phyloP scores from a whole-genome alignment of 2,329 filamentous ascomycete species.

The Verticillium zaregamsianum region DNA sequence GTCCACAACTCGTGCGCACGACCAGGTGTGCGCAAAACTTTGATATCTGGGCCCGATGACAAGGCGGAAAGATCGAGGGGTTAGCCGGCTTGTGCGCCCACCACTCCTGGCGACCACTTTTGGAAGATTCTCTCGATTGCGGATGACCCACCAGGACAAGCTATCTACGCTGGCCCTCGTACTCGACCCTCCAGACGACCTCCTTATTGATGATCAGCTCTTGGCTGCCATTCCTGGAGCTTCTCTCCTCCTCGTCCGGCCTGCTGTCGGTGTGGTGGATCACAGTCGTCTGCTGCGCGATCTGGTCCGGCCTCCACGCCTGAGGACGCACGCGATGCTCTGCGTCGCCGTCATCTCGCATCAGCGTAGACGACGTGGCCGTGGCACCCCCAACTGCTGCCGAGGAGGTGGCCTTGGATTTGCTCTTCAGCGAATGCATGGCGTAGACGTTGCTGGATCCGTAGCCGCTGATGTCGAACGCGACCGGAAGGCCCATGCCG shows the following conservation, averaged over 20 bases:
- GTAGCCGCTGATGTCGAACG: conserved; percentile 7
- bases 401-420: conserved; percentile 1
- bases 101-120: no score
- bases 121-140: neutral
- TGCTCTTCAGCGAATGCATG: conserved; percentile 5
- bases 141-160: neutral
- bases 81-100: neutral
- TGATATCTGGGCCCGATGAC: neutral
- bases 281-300: neutral
- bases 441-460: conserved; percentile 7
- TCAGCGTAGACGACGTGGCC: neutral
- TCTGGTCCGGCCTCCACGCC: conserved; percentile 2
- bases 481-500: conserved; percentile 8
- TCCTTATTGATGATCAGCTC: conserved; percentile 16
- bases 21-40: neutral
- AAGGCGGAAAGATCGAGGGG: neutral
- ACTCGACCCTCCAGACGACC: conserved; percentile 10
- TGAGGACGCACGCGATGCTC: neutral
- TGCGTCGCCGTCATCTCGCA: neutral
- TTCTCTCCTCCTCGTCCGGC: conserved; percentile 2
- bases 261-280: neutral
- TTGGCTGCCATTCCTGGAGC: conserved; percentile 11
- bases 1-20: neutral
- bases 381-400: neutral
- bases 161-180: conserved; percentile 1